Base-by-base conservation (phyloP, 2,329 filamentous ascomycete genomes). In the Septoria linicola region DNA sequence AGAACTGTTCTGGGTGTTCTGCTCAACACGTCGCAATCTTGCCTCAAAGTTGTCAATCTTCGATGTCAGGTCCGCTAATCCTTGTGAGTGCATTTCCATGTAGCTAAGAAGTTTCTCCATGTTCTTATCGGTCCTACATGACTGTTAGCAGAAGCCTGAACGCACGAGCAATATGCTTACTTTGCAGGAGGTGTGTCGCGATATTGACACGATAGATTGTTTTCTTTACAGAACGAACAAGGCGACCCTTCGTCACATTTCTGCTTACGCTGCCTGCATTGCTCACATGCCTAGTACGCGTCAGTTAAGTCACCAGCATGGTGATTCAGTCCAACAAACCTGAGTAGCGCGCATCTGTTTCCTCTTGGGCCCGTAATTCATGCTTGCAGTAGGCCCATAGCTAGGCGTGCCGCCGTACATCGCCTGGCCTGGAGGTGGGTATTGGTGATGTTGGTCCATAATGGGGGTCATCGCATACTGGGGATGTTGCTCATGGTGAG, bases 131-230 rank as follows among this genome's bases (percentile, higher is more conserved):
- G 63, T 79, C 71, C 70, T 78, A 70, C 48, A 21, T 7, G 10
- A n/a, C 16, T 2, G 37, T 49, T 20, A 49, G 46, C 30, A 27
- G 36, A 37, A 8, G 36, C 16, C 3, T 10, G 31, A 46, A 39
- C 31, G 30, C 41, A 16, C 37, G 17, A 50, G 8, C 35, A 13
- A 11, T 39, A 43, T 58, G 55, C 86, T 68, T 78, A 95, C 88
- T 95, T 92, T 66, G 95, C 93, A 13, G 89, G 89, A 17, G 89
- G 87, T 4, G 93, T 87, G 65, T 96, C 91, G 59, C 91, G 84
- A 70, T 96, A 97, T 69, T 88, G 85, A 74, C 89, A 99, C 46
- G 84, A 79, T 25, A 89, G 79, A 59, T 81, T 84, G 67, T 95
- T 95, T 61, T 97, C 91, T 63, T 86, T 87, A 69, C 93, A 99